Base-by-base conservation (phyloP, 2,329 filamentous ascomycete species). In the Arthrinium phaeospermum region DNA sequence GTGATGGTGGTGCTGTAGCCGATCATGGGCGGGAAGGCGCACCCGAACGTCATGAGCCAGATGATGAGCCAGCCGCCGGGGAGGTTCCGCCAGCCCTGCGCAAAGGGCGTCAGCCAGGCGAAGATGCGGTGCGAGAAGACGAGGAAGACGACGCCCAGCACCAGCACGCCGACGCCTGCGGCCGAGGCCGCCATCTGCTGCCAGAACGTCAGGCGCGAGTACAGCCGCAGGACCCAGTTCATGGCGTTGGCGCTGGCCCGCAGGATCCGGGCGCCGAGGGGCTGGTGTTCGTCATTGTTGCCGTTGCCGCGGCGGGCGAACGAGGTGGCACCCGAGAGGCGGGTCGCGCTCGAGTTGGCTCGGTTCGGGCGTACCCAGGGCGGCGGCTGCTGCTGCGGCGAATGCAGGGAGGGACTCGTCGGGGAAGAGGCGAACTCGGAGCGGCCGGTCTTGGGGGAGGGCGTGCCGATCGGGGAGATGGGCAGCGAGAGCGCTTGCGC, bases 11-110 rank as follows among this genome's bases (percentile, higher is more conserved):
- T 94, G 74, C 92, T 94, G 85, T 97, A 98, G 19, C 95, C 95
- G 75, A 98, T 92, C 77, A 97, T 82, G 2, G 95, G 95, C 27
- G 95, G 95, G 81, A 98, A 97, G 2, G 92, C 94, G 22, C 95
- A 92, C 53, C 89, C 80, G 80, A 95, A 94, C 47, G 93, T 92
- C 77, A 94, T 85, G 45, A 89, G 81, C 90, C 94, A 97, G 51
- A 96, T 86, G 69, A 98, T 89, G 73, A 89, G 85, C 86, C 90
- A 96, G 61, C 94, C 96, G 70, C 88, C 91, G 0, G 86, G 88
- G 6, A 95, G 85, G 44, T 90, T 87, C 78, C 94, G 90, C 95
- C 95, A 98, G 75, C 89, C 88, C 80, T 91, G 87, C 30, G 95
- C 94, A 16, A 91, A 82, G 8, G 95, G 94, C 16, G 87, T 89